Conservation (phyloP, 306 rosid genomes). For the Myrica gale region DNA sequence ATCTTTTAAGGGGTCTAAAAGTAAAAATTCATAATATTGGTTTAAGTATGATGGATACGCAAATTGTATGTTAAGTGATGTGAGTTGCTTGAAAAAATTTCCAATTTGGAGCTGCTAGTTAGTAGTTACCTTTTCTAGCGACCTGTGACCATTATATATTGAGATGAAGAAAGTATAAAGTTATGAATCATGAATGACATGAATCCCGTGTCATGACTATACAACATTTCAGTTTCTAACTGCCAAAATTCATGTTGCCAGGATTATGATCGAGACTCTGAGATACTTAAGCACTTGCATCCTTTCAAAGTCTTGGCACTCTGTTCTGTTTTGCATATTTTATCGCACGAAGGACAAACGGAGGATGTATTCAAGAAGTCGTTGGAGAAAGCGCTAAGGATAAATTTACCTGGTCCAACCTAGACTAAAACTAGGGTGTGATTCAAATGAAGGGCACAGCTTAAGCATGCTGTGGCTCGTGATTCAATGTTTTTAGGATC, state of each 20-base stretch:
- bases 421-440: conserved; percentile 8
- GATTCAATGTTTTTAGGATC: background rate
- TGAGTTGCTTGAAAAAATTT: background rate
- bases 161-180: background rate
- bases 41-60: background rate
- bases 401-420: conserved; percentile 28
- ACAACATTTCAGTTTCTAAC: background rate
- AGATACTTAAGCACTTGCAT: conserved; percentile 49
- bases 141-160: background rate
- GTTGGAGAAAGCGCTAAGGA: conserved; percentile 42
- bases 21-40: background rate
- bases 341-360: conserved; percentile 38
- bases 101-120: background rate
- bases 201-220: background rate
- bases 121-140: background rate
- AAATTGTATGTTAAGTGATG: background rate
- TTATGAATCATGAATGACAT: background rate
- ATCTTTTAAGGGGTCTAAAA: background rate
- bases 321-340: conserved; percentile 53
- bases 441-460: background rate
- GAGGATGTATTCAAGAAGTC: conserved; percentile 62
- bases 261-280: conserved; percentile 88
- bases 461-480: background rate
- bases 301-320: conserved; percentile 61
- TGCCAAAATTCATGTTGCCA: conserved; percentile 30